Base-by-base conservation (phyloP, 371 early-diverging fungal genomes). In the Mucor velutinosus region DNA sequence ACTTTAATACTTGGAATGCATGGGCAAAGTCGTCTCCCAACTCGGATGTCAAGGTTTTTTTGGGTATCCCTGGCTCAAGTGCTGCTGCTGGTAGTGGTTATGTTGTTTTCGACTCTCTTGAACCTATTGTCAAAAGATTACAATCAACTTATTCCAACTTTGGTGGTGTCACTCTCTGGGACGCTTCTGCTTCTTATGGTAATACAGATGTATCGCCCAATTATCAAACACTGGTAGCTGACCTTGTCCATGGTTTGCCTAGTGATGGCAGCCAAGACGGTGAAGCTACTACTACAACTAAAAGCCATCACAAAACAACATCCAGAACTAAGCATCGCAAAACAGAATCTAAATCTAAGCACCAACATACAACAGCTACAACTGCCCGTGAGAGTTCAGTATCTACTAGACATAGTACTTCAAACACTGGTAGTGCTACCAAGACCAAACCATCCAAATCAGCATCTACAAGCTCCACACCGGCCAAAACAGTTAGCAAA, bases 91-190 rank as follows among this genome's bases (percentile, higher is more conserved):
- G 86, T 11, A 82, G 84, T 2, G 92, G 92, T 0, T 93, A 89
- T 47, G 79, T 83, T 57, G 65, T 69, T 29, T 73, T 66, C 30
- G 69, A 60, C 37, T 70, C 74, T 49, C 74, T 82, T 8, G 29
- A 62, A n/a, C 66, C 81, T 4, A 78, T 83, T 43, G 60, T 83
- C 25, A 56, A 76, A 27, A 33, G 70, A 12, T 27, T 80, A 4
- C 64, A 77, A 17, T 45, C 66, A 1, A 67, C 68, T 45, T 86
- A 81, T 74, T 75, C 71, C 19, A 85, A 82, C 25, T 88, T 88
- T 65, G 92, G 90, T 56, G 92, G 92, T 32, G 82, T 90, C 17
- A 87, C 81, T 77, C 75, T 88, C 29, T 91, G 91, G 91, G 90
- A 82, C 66, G 82, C 82, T 21, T 82, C 82, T 15, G 72, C 75